phyloP scores from a whole-genome alignment of 345 rosid genomes.

The Hypericum androsaemum region DNA sequence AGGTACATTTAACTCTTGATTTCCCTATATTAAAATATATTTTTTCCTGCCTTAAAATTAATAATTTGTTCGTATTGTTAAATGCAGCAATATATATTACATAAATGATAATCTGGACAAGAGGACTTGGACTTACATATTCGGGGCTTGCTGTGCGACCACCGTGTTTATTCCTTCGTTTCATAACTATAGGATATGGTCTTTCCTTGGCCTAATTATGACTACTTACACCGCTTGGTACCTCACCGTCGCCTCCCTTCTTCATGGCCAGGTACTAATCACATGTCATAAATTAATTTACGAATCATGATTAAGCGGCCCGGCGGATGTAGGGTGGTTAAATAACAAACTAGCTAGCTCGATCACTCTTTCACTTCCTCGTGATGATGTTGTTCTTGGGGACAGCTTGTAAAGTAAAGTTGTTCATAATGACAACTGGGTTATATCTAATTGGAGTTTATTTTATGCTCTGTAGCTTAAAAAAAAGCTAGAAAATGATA shows the following conservation, averaged over 20 bases:
- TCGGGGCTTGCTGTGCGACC: constrained; percentile 98
- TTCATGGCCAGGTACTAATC: constrained; percentile 78
- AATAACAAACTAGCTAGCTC: too few relatives aligned
- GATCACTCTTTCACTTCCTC: too few relatives aligned
- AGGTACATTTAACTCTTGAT: constrained; percentile 42
- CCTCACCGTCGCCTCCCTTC: constrained; percentile 81
- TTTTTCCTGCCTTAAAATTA: neutral
- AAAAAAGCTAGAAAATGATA: too few relatives aligned
- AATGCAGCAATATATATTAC: constrained; percentile 92
- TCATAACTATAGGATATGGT: constrained; percentile 98
- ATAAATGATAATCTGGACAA: constrained; percentile 97
- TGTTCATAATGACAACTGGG: too few relatives aligned
- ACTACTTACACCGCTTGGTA: constrained; percentile 99
- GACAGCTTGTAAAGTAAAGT: too few relatives aligned
- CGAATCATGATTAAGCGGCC: too few relatives aligned
- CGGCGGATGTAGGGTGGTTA: too few relatives aligned
- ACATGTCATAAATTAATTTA: too few relatives aligned
- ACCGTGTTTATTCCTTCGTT: constrained; percentile 97
- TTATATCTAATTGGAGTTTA: too few relatives aligned
- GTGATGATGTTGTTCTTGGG: too few relatives aligned
- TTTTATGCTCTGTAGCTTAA: too few relatives aligned
- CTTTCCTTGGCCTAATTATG: constrained; percentile 94
- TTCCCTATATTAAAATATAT: constrained; percentile 4
- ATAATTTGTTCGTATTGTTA: neutral
- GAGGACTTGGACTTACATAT: constrained; percentile 99